These are phyloP conservation scores for Wickerhamomyces ciferrii DNA, from an alignment of 805 yeast species.

Conservation along the genomic window DNA sequence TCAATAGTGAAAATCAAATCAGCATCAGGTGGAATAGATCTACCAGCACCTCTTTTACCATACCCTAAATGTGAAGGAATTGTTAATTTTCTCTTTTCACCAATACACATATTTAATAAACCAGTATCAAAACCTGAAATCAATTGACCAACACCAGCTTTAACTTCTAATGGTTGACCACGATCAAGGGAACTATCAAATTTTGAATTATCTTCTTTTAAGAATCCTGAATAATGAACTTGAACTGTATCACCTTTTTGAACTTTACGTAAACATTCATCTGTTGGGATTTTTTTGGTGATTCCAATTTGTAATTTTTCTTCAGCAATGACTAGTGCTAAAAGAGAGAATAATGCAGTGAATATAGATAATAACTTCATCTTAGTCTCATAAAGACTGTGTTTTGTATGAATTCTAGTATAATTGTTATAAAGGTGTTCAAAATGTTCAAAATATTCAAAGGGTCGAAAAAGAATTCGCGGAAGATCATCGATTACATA, in stretches of 20 bases:
- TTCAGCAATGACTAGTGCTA: conserved; percentile 7
- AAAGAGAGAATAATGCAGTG: neutral
- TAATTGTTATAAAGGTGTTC: no score
- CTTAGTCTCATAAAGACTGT: no score
- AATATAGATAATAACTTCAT: neutral
- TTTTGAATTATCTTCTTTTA: conserved; percentile 54
- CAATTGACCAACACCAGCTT: conserved; percentile 44
- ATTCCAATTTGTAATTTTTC: conserved; percentile 27
- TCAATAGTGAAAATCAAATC: conserved; percentile 66
- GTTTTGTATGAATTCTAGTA: no score
- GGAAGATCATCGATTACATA: no score
- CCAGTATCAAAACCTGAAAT: neutral
- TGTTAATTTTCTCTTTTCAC: conserved; percentile 73
- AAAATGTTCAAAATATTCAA: no score
- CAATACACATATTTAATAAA: conserved; percentile 66
- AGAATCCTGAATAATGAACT: conserved; percentile 76
- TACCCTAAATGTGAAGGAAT: conserved; percentile 80
- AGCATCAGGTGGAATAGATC: conserved; percentile 74
- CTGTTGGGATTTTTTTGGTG: conserved; percentile 40
- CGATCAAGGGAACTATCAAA: conserved; percentile 73
- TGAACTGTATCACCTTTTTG: conserved; percentile 59
- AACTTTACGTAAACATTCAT: conserved; percentile 53
- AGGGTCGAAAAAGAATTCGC: no score
- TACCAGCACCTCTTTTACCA: conserved; percentile 73
- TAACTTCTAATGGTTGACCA: conserved; percentile 62